Evolutionary conservation across 768 basidiomycete species (phyloP).

Genomic region (Tylopilus rubrobrunneus): DNA sequence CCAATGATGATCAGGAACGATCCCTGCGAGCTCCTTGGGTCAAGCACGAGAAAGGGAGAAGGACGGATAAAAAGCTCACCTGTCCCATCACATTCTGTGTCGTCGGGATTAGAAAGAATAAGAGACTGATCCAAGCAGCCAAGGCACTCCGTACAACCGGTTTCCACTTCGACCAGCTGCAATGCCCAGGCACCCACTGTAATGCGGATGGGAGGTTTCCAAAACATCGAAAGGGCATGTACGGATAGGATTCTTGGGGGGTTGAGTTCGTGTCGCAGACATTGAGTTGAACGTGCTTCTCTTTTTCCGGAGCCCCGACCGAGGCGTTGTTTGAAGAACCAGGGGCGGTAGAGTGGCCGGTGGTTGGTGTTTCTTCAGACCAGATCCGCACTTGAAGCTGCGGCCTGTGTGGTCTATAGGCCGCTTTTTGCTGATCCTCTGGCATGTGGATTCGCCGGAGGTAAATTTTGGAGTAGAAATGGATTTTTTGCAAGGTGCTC

Average conservation of each 20-base stretch:
- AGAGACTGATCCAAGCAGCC: slow-evolving; percentile 57
- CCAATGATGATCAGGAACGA: slow-evolving; percentile 64
- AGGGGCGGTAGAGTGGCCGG: background rate
- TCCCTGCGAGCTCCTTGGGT: slow-evolving; percentile 39
- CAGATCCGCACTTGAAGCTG: slow-evolving; percentile 10
- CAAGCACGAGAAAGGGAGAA: slow-evolving; percentile 38
- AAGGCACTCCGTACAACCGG: slow-evolving; percentile 60
- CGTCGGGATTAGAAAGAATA: slow-evolving; percentile 55
- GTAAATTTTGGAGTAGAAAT: background rate
- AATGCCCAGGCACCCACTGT: slow-evolving; percentile 59
- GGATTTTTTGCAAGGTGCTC: background rate
- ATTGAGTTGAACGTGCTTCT: background rate
- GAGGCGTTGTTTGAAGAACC: background rate
- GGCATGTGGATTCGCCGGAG: slow-evolving; percentile 1
- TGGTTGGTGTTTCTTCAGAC: background rate
- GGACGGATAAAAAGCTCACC: slow-evolving; percentile 30
- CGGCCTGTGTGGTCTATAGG: background rate
- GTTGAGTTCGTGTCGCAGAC: background rate
- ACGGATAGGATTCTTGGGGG: background rate
- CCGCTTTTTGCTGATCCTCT: slow-evolving; percentile 1
- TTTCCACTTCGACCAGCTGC: slow-evolving; percentile 56
- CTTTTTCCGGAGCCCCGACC: background rate
- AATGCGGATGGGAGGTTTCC: slow-evolving; percentile 30
- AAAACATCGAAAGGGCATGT: background rate
- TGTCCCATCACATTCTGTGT: slow-evolving; percentile 54